These are phyloP conservation scores for Lyophyllum decastes DNA, from an alignment of 768 basidiomycete genomes.

Conservation along the genomic window DNA sequence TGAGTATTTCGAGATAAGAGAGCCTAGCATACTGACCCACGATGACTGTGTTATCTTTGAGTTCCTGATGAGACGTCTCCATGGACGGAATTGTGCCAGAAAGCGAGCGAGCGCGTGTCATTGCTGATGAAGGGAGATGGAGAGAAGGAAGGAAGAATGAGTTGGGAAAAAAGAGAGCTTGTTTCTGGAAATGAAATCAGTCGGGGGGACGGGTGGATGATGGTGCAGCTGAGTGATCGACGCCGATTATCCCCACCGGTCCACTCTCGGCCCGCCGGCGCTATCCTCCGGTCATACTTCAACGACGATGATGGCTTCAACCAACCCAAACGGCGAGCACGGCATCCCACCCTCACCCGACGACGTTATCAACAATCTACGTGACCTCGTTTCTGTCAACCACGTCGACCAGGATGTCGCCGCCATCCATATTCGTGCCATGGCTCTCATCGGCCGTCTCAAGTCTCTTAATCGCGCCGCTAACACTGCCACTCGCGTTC, in stretches of 20 bases:
- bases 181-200: not conserved
- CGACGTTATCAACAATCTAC: slow-evolving; percentile 60
- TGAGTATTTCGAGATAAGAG: slow-evolving; percentile 14
- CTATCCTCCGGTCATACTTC: not conserved
- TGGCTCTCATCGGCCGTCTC: slow-evolving; percentile 77
- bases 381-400: slow-evolving; percentile 56
- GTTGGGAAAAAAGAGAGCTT: slow-evolving; percentile 16
- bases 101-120: slow-evolving; percentile 54
- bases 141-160: slow-evolving; percentile 10
- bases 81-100: slow-evolving; percentile 91
- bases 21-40: slow-evolving; percentile 58
- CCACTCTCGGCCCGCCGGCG: slow-evolving; percentile 9
- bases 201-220: slow-evolving; percentile 9
- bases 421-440: slow-evolving; percentile 63
- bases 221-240: slow-evolving; percentile 18
- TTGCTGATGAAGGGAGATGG: slow-evolving; percentile 24
- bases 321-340: slow-evolving; percentile 23
- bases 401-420: slow-evolving; percentile 47
- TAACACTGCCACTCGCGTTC: slow-evolving; percentile 65
- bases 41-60: slow-evolving; percentile 89
- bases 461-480: slow-evolving; percentile 78
- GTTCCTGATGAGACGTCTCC: slow-evolving; percentile 68
- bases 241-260: slow-evolving; percentile 12
- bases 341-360: slow-evolving; percentile 41
- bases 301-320: slow-evolving; percentile 9